These are phyloP conservation scores for Pseudogymnoascus sp. DNA, from an alignment of 2,329 filamentous ascomycete genomes.

Conservation along the genomic window DNA sequence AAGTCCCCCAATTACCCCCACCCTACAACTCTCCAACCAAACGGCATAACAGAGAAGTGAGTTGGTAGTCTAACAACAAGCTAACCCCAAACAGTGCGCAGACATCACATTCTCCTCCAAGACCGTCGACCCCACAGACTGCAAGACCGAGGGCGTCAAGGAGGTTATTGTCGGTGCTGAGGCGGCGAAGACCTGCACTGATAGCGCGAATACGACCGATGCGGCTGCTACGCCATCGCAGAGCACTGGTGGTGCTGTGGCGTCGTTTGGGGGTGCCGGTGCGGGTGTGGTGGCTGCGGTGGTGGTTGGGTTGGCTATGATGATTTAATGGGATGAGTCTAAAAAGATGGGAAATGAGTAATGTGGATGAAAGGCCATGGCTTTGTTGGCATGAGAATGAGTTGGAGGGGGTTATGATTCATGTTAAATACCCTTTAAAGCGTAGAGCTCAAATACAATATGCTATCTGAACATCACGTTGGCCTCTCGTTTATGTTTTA, in stretches of 20 bases:
- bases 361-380: not conserved
- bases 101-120: constrained; percentile 58
- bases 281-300: not conserved
- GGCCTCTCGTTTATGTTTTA: no score
- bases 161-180: constrained; percentile 28
- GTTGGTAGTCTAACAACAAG: not conserved
- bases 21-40: not conserved
- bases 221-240: not conserved
- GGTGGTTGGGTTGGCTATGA: not conserved
- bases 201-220: not conserved
- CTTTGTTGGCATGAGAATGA: not conserved
- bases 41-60: not conserved
- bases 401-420: not conserved
- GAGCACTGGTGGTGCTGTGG: not conserved
- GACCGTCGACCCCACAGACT: constrained; percentile 41
- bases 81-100: constrained; percentile 47
- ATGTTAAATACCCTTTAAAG: not conserved
- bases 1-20: constrained; percentile 19
- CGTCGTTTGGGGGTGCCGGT: not conserved
- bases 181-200: not conserved
- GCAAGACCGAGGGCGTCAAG: constrained; percentile 49
- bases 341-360: not conserved
- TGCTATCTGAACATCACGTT: not conserved
- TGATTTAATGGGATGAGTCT: not conserved
- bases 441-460: not conserved